phyloP scores from a whole-genome alignment of 2,329 filamentous ascomycete species.

The Pseudogymnoascus sp. region DNA sequence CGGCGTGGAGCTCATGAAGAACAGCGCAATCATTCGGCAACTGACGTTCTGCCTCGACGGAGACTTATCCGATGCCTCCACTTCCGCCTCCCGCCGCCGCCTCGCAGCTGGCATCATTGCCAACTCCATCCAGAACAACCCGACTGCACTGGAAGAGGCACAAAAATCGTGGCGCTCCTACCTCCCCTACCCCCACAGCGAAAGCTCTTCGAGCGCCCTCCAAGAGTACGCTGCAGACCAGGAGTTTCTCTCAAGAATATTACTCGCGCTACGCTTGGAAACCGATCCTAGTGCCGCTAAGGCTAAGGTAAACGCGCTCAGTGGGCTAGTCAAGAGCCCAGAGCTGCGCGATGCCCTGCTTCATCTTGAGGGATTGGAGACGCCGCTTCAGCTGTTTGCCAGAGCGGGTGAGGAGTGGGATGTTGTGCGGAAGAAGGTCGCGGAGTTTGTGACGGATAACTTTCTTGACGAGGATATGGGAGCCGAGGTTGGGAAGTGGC shows the following conservation, averaged over 20 bases:
- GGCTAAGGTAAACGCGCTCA: slow-evolving; percentile 41
- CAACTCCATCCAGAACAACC: slow-evolving; percentile 57
- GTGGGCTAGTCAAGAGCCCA: slow-evolving; percentile 47
- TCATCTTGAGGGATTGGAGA: slow-evolving; percentile 42
- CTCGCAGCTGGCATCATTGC: slow-evolving; percentile 50
- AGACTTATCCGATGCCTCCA: not conserved
- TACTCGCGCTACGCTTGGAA: slow-evolving; percentile 13
- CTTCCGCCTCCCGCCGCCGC: slow-evolving; percentile 27
- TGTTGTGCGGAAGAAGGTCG: slow-evolving; percentile 44
- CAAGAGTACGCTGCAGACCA: slow-evolving; percentile 3
- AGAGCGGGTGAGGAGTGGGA: slow-evolving; percentile 41
- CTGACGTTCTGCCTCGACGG: slow-evolving; percentile 48
- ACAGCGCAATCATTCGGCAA: slow-evolving; percentile 43
- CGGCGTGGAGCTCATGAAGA: slow-evolving; percentile 53
- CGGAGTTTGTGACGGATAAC: slow-evolving; percentile 52
- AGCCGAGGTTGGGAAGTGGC: slow-evolving; percentile 50
- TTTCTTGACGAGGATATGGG: slow-evolving; percentile 61
- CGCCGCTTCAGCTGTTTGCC: slow-evolving; percentile 45
- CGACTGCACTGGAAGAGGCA: slow-evolving; percentile 47
- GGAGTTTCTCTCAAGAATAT: not conserved
- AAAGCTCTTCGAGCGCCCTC: not conserved
- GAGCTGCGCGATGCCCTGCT: slow-evolving; percentile 49
- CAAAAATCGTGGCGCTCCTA: slow-evolving; percentile 37
- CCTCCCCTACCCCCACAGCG: slow-evolving; percentile 21
- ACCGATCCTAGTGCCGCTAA: slow-evolving; percentile 24